Base-by-base conservation (phyloP, 2,329 filamentous ascomycete genomes). In the Amauroascus verrucosus region DNA sequence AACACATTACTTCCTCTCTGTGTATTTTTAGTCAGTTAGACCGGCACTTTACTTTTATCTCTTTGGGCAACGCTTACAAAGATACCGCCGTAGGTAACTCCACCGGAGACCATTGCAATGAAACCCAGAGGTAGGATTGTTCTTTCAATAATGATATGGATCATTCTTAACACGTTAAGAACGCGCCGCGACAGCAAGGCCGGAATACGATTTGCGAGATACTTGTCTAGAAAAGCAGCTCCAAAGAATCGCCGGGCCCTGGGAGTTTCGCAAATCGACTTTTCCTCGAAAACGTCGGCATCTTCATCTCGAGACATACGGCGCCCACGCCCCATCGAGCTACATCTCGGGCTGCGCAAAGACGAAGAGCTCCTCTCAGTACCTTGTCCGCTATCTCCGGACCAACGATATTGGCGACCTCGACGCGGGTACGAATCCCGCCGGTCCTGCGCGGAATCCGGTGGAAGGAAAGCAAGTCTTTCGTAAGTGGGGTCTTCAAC, bases 101-200 rank as follows among this genome's bases (percentile, higher is more conserved):
- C 78, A 4, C 91, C 91, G 3, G 82, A 85, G 18, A 79, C 73
- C 14, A 95, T 69, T 0, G 82, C 78, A 41, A 86, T 71, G 61
- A 90, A 95, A 1, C 87, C 88, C 37, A 95, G 76, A 0, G 88
- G 77, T 32, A 96, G 71, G 56, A 94, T 84, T 1, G 84, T 76
- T 48, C 89, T 82, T 65, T 96, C 88, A 28, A 94, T 72, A 6
- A 83, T 64, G 47, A 82, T 76, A 67, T 90, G 88, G 0, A 76
- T 67, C 38, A 84, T 65, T 30, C 77, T 70, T 20, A 90, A 63
- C 20, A 79, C 67, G 48, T 72, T 77, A 69, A 85, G 78, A 0
- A 79, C 73, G 22, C 78, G 74, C 6, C 71, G 73, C 1, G 79
- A 81, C 45, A 80, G 73, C 64, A 82, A 70, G 40, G 72, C 70